Percentiles rank a stretch among this genome's conserved stretches.
Conservation (phyloP, 495 filamentous ascomycete species). For the Aspergillus diversus region DNA sequence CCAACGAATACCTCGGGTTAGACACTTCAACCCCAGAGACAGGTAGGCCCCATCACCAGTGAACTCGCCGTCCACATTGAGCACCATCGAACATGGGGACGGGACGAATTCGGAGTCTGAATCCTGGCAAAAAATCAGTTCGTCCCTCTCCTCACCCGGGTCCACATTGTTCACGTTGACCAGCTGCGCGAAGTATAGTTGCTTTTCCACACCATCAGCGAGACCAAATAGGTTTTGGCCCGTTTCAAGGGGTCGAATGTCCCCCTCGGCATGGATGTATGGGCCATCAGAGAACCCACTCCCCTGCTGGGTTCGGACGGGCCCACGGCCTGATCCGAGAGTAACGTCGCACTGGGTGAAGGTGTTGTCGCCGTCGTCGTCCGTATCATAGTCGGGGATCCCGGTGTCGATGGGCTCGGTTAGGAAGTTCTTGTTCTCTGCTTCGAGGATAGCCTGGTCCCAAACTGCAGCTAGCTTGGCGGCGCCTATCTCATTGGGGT, state of each 20-base stretch:
- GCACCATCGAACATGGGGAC: too few species aligned
- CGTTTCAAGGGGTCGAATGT: neutral
- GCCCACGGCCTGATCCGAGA: neutral
- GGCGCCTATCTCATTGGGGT: neutral
- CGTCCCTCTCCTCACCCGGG: neutral
- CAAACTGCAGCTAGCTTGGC: neutral
- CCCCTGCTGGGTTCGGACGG: neutral
- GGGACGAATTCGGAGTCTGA: too few species aligned
- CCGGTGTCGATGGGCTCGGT: neutral
- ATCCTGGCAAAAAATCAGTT: too few species aligned
- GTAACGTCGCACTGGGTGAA: neutral
- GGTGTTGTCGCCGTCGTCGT: neutral
- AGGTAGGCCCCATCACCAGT: too few species aligned
- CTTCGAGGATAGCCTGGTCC: neutral
- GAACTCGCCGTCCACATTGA: too few species aligned
- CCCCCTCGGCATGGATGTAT: neutral
- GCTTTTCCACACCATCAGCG: neutral
- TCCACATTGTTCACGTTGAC: neutral
- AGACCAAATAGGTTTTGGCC: neutral
- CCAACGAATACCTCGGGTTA: conserved; percentile 2
- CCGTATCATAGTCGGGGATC: neutral
- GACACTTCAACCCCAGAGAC: too few species aligned
- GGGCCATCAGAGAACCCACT: neutral
- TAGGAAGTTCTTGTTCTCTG: neutral
- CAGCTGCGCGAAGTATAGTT: neutral